phyloP scores from a whole-genome alignment of 2,329 filamentous ascomycete genomes.

The Hypoxylon sp. region DNA sequence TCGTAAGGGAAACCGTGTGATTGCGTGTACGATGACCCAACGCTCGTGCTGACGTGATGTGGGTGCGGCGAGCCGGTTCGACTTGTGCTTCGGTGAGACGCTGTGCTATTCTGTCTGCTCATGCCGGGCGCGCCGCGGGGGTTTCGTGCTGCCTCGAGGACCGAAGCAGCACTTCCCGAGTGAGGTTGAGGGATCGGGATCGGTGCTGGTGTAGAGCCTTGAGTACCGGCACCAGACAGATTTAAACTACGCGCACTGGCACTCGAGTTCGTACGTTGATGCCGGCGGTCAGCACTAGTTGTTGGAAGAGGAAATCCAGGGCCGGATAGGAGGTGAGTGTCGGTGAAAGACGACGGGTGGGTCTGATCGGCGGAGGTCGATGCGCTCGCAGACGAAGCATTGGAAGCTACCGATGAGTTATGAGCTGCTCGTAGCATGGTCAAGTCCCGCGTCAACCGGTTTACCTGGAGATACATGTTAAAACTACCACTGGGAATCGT shows the following conservation, averaged over 20 bases:
- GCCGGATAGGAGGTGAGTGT: constrained; percentile 66
- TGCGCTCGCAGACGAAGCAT: constrained; percentile 70
- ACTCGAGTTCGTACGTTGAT: constrained; percentile 70
- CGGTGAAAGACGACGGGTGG: constrained; percentile 55
- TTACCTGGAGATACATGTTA: constrained; percentile 70
- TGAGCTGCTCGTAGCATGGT: constrained; percentile 80
- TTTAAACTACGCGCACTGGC: constrained; percentile 62
- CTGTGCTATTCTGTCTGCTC: constrained; percentile 65
- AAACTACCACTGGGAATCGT: not conserved
- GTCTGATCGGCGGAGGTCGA: constrained; percentile 63
- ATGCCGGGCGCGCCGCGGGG: constrained; percentile 55
- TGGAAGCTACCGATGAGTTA: constrained; percentile 74
- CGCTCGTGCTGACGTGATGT: constrained; percentile 42
- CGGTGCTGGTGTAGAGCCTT: constrained; percentile 53
- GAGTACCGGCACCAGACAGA: constrained; percentile 59
- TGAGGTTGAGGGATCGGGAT: constrained; percentile 49
- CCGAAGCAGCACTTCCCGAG: constrained; percentile 54
- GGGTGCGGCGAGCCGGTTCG: constrained; percentile 53
- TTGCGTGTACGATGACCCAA: constrained; percentile 59
- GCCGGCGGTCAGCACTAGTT: constrained; percentile 60
- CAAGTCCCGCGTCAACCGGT: constrained; percentile 90
- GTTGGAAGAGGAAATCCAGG: constrained; percentile 69
- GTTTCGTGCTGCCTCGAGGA: constrained; percentile 60
- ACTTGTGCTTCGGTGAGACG: constrained; percentile 65
- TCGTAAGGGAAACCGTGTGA: constrained; percentile 57